Evolutionary conservation across 78 protist genomes (phyloP).

Genomic region (Protostelium mycophagum): DNA sequence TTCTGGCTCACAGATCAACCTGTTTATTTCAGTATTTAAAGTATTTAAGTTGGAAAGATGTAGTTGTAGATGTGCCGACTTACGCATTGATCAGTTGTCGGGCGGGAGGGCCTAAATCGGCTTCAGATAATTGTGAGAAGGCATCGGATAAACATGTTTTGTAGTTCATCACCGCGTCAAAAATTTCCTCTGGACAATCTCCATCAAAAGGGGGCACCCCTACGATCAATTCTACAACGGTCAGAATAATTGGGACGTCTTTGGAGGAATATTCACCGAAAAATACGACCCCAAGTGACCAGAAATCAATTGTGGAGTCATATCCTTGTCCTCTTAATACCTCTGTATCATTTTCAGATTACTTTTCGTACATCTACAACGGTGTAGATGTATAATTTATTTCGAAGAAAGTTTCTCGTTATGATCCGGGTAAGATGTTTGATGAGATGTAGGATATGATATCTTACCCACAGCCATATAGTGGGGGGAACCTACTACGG

Average conservation of each 20-base stretch:
- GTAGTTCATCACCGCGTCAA: neutral
- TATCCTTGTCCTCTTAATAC: neutral
- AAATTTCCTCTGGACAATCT: neutral
- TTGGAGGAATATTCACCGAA: neutral
- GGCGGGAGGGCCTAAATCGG: neutral
- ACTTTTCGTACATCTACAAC: neutral
- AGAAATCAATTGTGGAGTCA: neutral
- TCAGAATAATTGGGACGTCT: neutral
- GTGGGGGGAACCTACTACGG: neutral
- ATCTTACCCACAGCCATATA: neutral
- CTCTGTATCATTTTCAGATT: neutral
- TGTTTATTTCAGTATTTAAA: too few relatives aligned
- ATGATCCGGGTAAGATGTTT: too few relatives aligned
- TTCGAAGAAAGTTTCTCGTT: too few relatives aligned
- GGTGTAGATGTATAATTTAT: too few relatives aligned
- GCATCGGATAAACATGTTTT: neutral
- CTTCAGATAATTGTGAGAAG: neutral
- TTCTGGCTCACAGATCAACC: neutral
- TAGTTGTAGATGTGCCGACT: neutral
- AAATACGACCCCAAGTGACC: neutral
- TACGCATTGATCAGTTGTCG: neutral
- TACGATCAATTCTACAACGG: neutral
- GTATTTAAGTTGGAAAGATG: neutral
- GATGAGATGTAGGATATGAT: too few relatives aligned
- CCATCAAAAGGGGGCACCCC: neutral